These are phyloP conservation scores for Antitrichia curtipendula DNA, from an alignment of 225 moss, liverwort and hornwort genomes.

Conservation along the genomic window DNA sequence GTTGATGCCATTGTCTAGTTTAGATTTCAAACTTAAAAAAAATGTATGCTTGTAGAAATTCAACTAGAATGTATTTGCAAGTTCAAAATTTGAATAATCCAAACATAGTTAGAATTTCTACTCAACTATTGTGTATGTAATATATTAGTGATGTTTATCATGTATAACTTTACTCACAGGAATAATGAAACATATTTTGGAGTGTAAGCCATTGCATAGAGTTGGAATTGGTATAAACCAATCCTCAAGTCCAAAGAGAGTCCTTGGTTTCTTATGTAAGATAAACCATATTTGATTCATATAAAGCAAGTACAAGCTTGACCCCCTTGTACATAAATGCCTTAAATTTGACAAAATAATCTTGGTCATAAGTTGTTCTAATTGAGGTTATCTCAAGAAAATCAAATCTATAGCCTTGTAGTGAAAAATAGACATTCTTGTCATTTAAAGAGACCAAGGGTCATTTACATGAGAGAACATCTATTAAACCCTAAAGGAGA, in stretches of 20 bases:
- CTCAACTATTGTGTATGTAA: background rate
- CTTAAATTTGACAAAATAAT: background rate
- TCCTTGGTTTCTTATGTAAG: background rate
- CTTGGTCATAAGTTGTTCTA: background rate
- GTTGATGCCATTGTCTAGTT: fast-evolving
- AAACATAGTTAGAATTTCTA: background rate
- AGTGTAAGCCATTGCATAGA: background rate
- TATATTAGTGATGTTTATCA: background rate
- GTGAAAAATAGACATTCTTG: background rate
- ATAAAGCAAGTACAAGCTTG: background rate
- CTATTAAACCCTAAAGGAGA: background rate
- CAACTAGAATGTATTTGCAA: background rate
- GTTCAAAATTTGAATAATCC: background rate
- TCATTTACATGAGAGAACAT: background rate
- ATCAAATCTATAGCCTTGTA: background rate
- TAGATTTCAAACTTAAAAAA: background rate
- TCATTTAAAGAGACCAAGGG: background rate
- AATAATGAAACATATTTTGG: background rate
- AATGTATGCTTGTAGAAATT: background rate
- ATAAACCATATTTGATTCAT: background rate
- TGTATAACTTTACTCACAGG: fast-evolving
- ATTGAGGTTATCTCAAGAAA: background rate
- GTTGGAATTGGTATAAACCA: background rate
- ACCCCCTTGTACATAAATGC: background rate
- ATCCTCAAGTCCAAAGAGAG: too few species aligned